These are phyloP conservation scores for Chaetomium sp. DNA, from an alignment of 2,329 filamentous ascomycete genomes.

Conservation along the genomic window DNA sequence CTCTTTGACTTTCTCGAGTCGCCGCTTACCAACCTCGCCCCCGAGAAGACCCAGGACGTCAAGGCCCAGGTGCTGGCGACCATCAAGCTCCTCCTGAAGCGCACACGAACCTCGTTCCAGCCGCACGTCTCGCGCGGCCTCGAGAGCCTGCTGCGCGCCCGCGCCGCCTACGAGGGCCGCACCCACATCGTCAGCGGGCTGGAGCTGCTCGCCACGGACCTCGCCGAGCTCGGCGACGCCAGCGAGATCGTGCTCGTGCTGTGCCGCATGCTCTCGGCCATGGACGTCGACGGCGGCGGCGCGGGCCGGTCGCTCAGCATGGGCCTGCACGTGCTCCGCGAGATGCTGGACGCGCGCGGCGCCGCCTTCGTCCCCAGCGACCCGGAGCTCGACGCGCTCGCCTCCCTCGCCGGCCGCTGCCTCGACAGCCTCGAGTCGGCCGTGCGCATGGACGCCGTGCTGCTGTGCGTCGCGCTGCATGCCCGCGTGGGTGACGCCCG, in stretches of 20 bases:
- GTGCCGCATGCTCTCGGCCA: slow-evolving; percentile 50
- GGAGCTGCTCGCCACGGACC: slow-evolving; percentile 72
- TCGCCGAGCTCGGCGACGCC: slow-evolving; percentile 66
- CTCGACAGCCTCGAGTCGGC: slow-evolving; percentile 63
- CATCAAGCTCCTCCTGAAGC: slow-evolving; percentile 70
- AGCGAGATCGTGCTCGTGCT: slow-evolving; percentile 61
- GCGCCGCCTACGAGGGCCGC: slow-evolving; percentile 66
- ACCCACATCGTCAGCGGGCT: slow-evolving; percentile 74
- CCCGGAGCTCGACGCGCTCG: slow-evolving; percentile 54
- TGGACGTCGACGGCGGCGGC: slow-evolving; percentile 39
- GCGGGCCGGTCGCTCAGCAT: slow-evolving; percentile 53
- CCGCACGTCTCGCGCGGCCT: slow-evolving; percentile 69
- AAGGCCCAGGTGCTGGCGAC: slow-evolving; percentile 75
- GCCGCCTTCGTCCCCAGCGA: slow-evolving; percentile 53
- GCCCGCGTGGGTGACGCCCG: slow-evolving; percentile 57
- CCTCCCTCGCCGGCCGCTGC: slow-evolving; percentile 56
- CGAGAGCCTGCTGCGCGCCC: slow-evolving; percentile 65
- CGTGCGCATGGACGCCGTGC: slow-evolving; percentile 74
- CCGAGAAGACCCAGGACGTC: slow-evolving; percentile 70
- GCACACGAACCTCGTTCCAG: slow-evolving; percentile 66
- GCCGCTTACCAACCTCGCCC: slow-evolving; percentile 54
- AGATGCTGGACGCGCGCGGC: slow-evolving; percentile 56
- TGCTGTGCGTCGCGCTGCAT: slow-evolving; percentile 75
- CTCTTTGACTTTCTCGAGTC: slow-evolving; percentile 73
- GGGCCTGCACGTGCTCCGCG: slow-evolving; percentile 64